A percentile compares a stretch with the other conserved stretches of the same genome.
phyloP scores from a whole-genome alignment of 306 rosid genomes.

The Vachellia pachyceras region DNA sequence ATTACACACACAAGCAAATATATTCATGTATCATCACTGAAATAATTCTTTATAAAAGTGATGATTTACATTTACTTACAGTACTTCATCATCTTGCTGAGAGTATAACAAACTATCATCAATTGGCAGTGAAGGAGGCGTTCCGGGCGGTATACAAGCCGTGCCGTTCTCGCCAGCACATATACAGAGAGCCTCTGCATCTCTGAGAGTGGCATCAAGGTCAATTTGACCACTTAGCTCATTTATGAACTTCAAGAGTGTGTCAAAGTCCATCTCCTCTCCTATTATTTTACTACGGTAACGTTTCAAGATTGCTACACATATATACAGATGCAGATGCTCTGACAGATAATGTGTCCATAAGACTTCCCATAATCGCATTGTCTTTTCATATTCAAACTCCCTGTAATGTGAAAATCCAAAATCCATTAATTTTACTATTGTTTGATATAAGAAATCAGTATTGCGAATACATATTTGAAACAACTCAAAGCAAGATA shows the following conservation, averaged over 20 bases:
- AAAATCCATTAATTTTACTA: slow-evolving; percentile 11
- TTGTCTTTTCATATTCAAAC: slow-evolving; percentile 72
- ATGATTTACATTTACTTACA: neutral
- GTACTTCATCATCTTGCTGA: slow-evolving; percentile 59
- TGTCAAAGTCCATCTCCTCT: slow-evolving; percentile 96
- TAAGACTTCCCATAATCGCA: slow-evolving; percentile 91
- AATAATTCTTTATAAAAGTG: neutral
- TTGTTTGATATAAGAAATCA: slow-evolving; percentile 4
- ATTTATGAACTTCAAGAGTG: slow-evolving; percentile 89
- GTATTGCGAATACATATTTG: neutral
- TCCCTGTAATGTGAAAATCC: slow-evolving; percentile 61
- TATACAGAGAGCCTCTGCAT: slow-evolving; percentile 87
- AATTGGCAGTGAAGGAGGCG: slow-evolving; percentile 89
- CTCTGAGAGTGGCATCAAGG: slow-evolving; percentile 81
- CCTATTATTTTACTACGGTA: slow-evolving; percentile 76
- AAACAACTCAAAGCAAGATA: slow-evolving; percentile 17
- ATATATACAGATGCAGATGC: slow-evolving; percentile 88
- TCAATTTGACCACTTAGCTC: slow-evolving; percentile 88
- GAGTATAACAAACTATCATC: slow-evolving; percentile 64
- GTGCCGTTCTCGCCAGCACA: slow-evolving; percentile 94
- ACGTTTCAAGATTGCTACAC: slow-evolving; percentile 89
- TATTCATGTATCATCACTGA: neutral
- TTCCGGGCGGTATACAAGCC: slow-evolving; percentile 95
- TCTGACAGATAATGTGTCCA: slow-evolving; percentile 93
- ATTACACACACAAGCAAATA: neutral